Evolutionary conservation across 2,329 filamentous ascomycete species (phyloP), one percentile per base, ranked within the genome.

Genomic region (Cladosporium sp.): DNA sequence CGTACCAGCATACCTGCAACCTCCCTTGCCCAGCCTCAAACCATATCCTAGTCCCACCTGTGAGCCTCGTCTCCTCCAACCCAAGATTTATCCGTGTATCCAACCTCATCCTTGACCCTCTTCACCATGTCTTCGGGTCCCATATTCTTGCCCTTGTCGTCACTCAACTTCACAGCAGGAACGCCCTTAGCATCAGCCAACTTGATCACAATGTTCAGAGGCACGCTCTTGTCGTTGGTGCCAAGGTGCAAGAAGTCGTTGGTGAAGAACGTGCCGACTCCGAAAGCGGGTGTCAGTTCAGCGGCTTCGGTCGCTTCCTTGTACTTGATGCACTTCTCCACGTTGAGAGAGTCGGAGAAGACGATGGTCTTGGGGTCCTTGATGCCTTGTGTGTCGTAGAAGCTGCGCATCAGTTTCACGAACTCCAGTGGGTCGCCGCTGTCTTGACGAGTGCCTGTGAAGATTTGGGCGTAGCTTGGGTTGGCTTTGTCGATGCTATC

Each of bases 181-280:
- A 89, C 87, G 6, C 93, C 93, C 15, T 84, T 87, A 0, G 93
- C 95, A 11, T 92, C 93, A 68, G 92, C 92, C 68, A 99, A 85
- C 81, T 99, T 99, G 81, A 99, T 97, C 71, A 99, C 95, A 73
- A 99, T 99, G 74, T 99, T 99, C 64, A 99, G 82, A 0, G 95
- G 95, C 18, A 89, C 87, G 0, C 93, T 97, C 80, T 97, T 98
- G 71, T 88, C 88, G 47, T 89, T 89, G 0, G 89, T 91, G 41
- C 84, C 87, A 68, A 86, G 81, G 70, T 90, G 87, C n/a, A 81
- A 82, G 77, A 95, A 99, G 78, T 99, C 95, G 75, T 99, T 87
- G 4, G 95, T 99, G 73, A 99, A 85, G 79, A 92, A 98, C 0
- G 95, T 99, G 4, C 95, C 95, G 1, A 99, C 91, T 68, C 95